Evolutionary conservation across 371 early-diverging fungal species (phyloP).

Genomic region (Zychaea mexicana): DNA sequence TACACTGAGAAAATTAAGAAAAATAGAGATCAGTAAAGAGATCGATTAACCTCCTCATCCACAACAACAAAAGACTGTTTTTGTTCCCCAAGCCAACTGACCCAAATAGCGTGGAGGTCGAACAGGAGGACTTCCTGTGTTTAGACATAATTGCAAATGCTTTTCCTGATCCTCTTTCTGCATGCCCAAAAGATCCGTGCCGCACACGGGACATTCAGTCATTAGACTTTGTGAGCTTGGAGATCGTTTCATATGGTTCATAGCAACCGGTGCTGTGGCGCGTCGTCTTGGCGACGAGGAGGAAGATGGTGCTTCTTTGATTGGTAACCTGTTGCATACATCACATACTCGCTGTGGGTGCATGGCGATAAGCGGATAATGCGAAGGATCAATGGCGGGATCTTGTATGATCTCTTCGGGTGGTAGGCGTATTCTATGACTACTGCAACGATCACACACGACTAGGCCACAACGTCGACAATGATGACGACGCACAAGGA

Average conservation of each 20-base stretch:
- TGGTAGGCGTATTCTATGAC: slow-evolving; percentile 50
- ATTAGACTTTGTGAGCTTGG: slow-evolving; percentile 61
- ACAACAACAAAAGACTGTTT: neutral
- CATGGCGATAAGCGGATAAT: slow-evolving; percentile 39
- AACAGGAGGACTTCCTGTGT: slow-evolving; percentile 46
- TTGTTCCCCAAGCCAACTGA: slow-evolving; percentile 30
- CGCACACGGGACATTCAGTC: slow-evolving; percentile 87
- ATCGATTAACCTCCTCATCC: too few species aligned
- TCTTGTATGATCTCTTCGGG: slow-evolving; percentile 49
- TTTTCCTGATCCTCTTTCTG: slow-evolving; percentile 70
- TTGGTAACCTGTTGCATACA: slow-evolving; percentile 31
- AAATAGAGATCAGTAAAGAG: neutral
- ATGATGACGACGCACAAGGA: slow-evolving; percentile 75
- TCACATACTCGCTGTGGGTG: slow-evolving; percentile 56
- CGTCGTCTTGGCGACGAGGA: slow-evolving; percentile 6
- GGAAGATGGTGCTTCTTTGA: slow-evolving; percentile 19
- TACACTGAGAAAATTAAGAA: slow-evolving; percentile 39
- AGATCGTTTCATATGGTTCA: slow-evolving; percentile 37
- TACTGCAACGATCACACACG: slow-evolving; percentile 73
- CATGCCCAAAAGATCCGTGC: slow-evolving; percentile 39
- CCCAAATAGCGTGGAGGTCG: slow-evolving; percentile 71
- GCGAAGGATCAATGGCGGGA: slow-evolving; percentile 40
- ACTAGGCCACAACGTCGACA: slow-evolving; percentile 79
- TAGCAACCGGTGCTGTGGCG: slow-evolving; percentile 8
- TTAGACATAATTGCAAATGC: slow-evolving; percentile 79